phyloP scores from a whole-genome alignment of 805 yeast genomes.

The Kuraishia piskuri region DNA sequence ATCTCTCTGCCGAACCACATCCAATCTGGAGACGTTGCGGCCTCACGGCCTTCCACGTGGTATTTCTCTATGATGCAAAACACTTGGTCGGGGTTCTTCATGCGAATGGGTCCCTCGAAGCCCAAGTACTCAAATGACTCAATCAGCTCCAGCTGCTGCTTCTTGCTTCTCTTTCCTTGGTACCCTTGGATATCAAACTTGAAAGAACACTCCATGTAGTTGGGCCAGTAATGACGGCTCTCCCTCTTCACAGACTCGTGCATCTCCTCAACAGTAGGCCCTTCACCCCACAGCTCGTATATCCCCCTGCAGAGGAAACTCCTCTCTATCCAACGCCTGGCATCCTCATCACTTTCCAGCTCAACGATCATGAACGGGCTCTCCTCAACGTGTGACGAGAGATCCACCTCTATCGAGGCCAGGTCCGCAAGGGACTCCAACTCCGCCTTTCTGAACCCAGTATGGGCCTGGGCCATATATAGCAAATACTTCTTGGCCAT shows the following conservation, averaged over 20 bases:
- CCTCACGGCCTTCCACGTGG: slow-evolving; percentile 23
- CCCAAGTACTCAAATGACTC: slow-evolving; percentile 65
- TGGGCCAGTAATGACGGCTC: slow-evolving; percentile 17
- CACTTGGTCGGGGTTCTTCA: slow-evolving; percentile 67
- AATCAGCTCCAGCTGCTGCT: slow-evolving; percentile 50
- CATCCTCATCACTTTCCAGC: slow-evolving; percentile 59
- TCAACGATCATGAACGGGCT: slow-evolving; percentile 69
- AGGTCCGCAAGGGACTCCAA: slow-evolving; percentile 75
- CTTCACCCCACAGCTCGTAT: slow-evolving; percentile 82
- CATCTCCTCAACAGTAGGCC: slow-evolving; percentile 41
- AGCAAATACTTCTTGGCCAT: slow-evolving; percentile 56
- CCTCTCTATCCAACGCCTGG: slow-evolving; percentile 52
- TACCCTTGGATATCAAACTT: slow-evolving; percentile 78
- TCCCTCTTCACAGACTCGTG: slow-evolving; percentile 39
- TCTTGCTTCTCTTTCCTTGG: slow-evolving; percentile 52
- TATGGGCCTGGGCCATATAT: slow-evolving; percentile 81
- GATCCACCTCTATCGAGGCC: slow-evolving; percentile 46
- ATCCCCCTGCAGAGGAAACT: slow-evolving; percentile 67
- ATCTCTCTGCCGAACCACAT: slow-evolving; percentile 75
- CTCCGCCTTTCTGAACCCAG: slow-evolving; percentile 73
- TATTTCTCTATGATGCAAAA: slow-evolving; percentile 69
- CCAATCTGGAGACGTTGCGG: slow-evolving; percentile 41
- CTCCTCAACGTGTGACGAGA: slow-evolving; percentile 45
- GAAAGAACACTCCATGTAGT: slow-evolving; percentile 44
- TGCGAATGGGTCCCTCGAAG: slow-evolving; percentile 66